Evolutionary conservation across 2,329 filamentous ascomycete genomes (phyloP), one percentile per base, ranked within the genome.

Genomic region (Fusarium xyrophilum): DNA sequence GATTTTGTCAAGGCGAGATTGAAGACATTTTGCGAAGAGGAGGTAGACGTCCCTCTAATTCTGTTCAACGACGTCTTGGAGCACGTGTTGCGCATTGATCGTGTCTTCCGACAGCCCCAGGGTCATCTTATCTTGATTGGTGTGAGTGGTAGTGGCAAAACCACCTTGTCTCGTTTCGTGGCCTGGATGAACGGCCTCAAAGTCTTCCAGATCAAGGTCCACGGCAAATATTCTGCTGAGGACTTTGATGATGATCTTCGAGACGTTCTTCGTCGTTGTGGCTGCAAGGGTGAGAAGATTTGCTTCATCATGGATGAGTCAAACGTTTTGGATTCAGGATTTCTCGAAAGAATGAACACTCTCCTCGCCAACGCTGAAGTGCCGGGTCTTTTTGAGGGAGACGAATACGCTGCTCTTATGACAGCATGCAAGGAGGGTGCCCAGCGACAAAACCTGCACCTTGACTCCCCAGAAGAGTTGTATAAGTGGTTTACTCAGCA

Each of bases 401-500:
- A 99, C 73, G 96, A 99, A 72, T 95, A 97, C 73, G 93, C 96
- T 19, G 92, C 96, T n/a, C 84, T 99, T 68, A 98, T 99, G 96
- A 99, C 96, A 28, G 93, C 94, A 57, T 99, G 96, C 84, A 98
- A 97, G 79, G 96, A 99, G 82, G 96, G 96, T 63, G 95, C 96
- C 23, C 96, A 99, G 79, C 91, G 94, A 66, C 96, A 99, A 82
- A 96, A 96, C 48, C 85, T 98, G 61, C 89, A 98, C 62, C 87
- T 99, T 2, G 96, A 99, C 81, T 98, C 96, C 2, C 94, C 97
- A 72, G 96, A 99, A 82, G 96, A 99, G 79, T 85, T 99, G n/a
- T 99, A 99, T 86, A 98, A 98, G 82, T 99, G 96, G 96, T 99
- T 99, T 82, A 99, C 96, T 0, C 93, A 97, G 74, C 96, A 99